Evolutionary conservation across 2,329 filamentous ascomycete species (phyloP), one percentile per base, ranked within the genome.

Genomic region (Ophiostoma himal-ulmi): DNA sequence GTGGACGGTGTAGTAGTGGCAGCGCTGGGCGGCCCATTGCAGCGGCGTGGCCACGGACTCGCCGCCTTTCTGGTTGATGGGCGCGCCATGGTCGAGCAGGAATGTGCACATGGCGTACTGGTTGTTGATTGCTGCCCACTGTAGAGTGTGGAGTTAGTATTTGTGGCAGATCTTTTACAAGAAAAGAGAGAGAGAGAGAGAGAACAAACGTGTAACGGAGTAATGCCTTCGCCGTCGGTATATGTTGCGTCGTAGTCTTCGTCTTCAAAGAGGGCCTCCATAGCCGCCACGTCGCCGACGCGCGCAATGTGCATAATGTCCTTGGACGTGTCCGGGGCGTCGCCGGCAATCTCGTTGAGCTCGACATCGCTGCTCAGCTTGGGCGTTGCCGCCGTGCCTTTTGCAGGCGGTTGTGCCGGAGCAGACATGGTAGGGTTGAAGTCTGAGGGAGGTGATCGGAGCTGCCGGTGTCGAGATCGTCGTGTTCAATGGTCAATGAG

Each of bases 111-210:
- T 93, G 75, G 92, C 92, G 82, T 94, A 96, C 79, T 97, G 95
- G 78, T 98, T 98, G 82, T 99, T 99, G 79, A 99, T 98, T 52
- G 96, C 93, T 66, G 95, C 95, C 95, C 95, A 99, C 93, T 99
- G 78, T 10, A 26, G 8, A 13, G 30, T 30, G 14, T n/a, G 3
- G 6, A 10, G 71, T 72, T 44, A 74, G 73, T 60, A 8, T 6
- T 8, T 13, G 20, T 14, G 11, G 34, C 14, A 36, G 30, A 64
- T 52, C 34, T 36, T 37, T n/a, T 3, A 34, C 48, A 66, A n/a
- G n/a, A n/a, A n/a, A 8, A 64, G 36, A 17, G 20, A 65, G 36
- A 52, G 8, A 30, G 20, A 30, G 26, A 26, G 30, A 67, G 44
- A 13, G 17, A 62, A 73, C 71, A 22, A 26, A 97, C 94, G 84